Base-by-base conservation (phyloP, 768 basidiomycete species). In the Panus rudis region DNA sequence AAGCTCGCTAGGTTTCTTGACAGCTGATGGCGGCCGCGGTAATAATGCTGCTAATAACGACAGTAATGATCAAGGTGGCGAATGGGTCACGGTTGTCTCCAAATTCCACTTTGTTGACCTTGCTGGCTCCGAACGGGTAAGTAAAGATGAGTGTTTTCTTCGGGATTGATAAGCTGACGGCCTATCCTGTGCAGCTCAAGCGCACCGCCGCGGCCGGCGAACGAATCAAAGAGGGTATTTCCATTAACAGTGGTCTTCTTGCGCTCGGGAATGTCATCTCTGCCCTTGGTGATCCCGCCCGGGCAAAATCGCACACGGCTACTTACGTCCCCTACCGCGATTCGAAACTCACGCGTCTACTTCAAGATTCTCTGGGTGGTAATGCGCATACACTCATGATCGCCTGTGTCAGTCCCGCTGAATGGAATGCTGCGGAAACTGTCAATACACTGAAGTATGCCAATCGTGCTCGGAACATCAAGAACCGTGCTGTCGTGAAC, bases 41-140 rank as follows among this genome's bases (percentile, higher is more conserved):
- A 43, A 50, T 21, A 46, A 41, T 8, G 25, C 49, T 16, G 35
- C 52, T 13, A 47, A 28, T 50, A 55, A 62, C 24, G 57, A 61
- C 11, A 53, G 58, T 37, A 85, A 86, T 17, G 81, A 81, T 13
- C 84, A 81, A 10, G 49, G 65, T 3, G 85, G 87, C 2, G 89
- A 92, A 47, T 96, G 92, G 90, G 72, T 84, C 12, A 92, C 90
- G 0, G 78, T 93, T 31, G 79, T 85, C 27, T 92, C 90, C 35
- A 99, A 99, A 60, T 97, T 98, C 66, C 93, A 99, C 63, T 97
- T 97, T 52, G 96, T 99, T 21, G 96, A 99, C 67, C 65, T 99
- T 57, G 96, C 96, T 21, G 96, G 96, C 28, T 93, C 90, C 30
- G 96, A 99, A 69, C 70, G 96, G 54, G 87, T 92, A 62, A 60